phyloP scores from a whole-genome alignment of 2,329 filamentous ascomycete species.

The Aspergillus pseudoterreus region DNA sequence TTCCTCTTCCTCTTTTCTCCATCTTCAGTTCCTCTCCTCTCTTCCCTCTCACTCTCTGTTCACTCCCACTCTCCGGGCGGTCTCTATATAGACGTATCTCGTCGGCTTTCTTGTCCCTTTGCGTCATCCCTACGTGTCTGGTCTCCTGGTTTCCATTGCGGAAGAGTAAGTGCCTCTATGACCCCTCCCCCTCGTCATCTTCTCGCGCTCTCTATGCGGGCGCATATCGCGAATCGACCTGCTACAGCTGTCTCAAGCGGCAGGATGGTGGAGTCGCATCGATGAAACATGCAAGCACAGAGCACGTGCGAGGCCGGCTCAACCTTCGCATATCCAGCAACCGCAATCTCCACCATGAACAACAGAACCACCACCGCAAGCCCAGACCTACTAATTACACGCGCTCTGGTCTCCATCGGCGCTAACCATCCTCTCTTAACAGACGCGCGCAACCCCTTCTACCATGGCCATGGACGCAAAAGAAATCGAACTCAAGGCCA shows the following conservation, averaged over 20 bases:
- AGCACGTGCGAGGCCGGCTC: background rate
- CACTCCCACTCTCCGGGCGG: background rate
- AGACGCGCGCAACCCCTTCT: conserved; percentile 1
- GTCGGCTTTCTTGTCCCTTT: conserved; percentile 3
- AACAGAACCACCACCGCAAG: background rate
- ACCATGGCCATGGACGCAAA: conserved; percentile 66
- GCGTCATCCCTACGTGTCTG: background rate
- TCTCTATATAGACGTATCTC: too few species aligned
- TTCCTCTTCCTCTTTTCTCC: conserved; percentile 3
- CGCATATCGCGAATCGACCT: background rate
- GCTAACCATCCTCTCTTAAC: background rate
- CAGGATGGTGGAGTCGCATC: background rate
- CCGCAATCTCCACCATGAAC: background rate
- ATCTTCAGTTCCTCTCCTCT: background rate
- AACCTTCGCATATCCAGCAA: background rate
- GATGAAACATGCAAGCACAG: background rate
- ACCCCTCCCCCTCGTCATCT: background rate
- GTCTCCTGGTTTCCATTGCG: background rate
- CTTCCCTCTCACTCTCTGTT: background rate
- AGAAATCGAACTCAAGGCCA: conserved; percentile 73
- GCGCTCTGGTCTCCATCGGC: too few species aligned
- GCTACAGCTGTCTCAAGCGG: too few species aligned
- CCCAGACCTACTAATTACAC: background rate
- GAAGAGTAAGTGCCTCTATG: background rate
- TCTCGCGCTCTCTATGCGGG: background rate